Percentiles rank a stretch among this genome's conserved stretches.
Conservation (phyloP, 2,329 filamentous ascomycete species). For the Xylaria sp. region DNA sequence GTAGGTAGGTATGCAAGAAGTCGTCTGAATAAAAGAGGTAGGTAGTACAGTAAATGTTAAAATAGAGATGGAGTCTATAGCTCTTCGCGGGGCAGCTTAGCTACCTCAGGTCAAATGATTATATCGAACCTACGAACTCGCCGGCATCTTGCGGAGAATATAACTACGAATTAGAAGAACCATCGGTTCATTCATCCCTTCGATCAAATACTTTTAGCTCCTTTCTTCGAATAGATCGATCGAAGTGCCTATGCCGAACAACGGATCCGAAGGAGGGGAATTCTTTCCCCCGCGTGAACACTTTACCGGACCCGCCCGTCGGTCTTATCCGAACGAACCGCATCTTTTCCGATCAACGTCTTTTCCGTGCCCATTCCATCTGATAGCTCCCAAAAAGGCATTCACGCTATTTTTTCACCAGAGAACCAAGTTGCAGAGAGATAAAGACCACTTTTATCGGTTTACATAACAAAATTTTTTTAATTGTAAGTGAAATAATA, state of each 20-base stretch:
- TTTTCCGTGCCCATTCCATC: background rate
- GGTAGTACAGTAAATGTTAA: background rate
- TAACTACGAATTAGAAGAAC: background rate
- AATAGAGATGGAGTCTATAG: background rate
- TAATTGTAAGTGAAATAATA: background rate
- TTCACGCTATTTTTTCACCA: background rate
- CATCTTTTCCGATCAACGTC: constrained; percentile 19
- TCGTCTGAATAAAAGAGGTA: too few species aligned
- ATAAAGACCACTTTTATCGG: background rate
- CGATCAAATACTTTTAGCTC: too few species aligned
- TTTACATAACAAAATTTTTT: background rate
- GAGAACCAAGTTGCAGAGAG: background rate
- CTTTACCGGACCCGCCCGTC: constrained; percentile 33
- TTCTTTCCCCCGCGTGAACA: constrained; percentile 36
- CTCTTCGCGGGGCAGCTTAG: background rate
- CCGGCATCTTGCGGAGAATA: background rate
- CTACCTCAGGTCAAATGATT: background rate
- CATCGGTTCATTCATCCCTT: too few species aligned
- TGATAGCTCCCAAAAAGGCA: background rate
- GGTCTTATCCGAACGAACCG: constrained; percentile 29
- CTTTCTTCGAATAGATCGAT: background rate
- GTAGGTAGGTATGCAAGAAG: background rate
- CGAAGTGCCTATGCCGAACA: constrained; percentile 40
- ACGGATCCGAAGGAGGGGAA: constrained; percentile 41
- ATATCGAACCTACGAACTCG: background rate